phyloP scores from a whole-genome alignment of 352 stramenopile species.

The Globisporangium ultimum region DNA sequence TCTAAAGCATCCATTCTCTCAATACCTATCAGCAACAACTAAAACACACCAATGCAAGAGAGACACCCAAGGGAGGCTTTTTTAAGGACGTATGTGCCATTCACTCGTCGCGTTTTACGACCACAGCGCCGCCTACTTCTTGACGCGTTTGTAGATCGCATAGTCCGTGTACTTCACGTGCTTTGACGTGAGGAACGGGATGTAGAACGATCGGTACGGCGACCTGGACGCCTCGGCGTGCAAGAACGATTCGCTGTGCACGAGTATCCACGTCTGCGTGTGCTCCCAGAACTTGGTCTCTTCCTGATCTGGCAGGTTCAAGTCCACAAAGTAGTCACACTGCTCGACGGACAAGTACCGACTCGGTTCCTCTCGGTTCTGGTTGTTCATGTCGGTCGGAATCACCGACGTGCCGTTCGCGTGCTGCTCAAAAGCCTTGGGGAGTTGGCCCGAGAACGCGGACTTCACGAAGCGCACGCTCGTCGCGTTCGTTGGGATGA shows the following conservation, averaged over 20 bases:
- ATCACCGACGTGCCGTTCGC: slow-evolving; percentile 59
- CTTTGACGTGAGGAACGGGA: slow-evolving; percentile 56
- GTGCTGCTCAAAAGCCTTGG: slow-evolving; percentile 88
- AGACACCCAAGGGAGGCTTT: neutral
- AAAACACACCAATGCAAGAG: neutral
- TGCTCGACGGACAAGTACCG: slow-evolving; percentile 74
- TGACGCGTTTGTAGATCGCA: slow-evolving; percentile 58
- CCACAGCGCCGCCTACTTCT: neutral
- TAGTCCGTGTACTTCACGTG: slow-evolving; percentile 61
- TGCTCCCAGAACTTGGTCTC: slow-evolving; percentile 70
- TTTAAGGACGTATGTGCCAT: neutral
- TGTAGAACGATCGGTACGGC: slow-evolving; percentile 74
- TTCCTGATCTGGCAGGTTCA: slow-evolving; percentile 57
- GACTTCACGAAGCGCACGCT: slow-evolving; percentile 91
- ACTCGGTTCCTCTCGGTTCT: slow-evolving; percentile 89
- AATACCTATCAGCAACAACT: neutral
- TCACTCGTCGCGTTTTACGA: no score
- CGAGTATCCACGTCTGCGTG: slow-evolving; percentile 40
- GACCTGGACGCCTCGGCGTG: slow-evolving; percentile 58
- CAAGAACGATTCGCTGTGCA: slow-evolving; percentile 57
- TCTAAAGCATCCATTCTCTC: no score
- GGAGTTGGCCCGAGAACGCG: slow-evolving; percentile 92
- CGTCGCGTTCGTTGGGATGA: slow-evolving; percentile 85
- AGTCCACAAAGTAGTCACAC: slow-evolving; percentile 91
- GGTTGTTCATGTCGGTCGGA: slow-evolving; percentile 91